A percentile compares a stretch with the other conserved stretches of the same genome.
phyloP scores from a whole-genome alignment of 192 early-diverging fungal species.

The Kappamyces sp. region DNA sequence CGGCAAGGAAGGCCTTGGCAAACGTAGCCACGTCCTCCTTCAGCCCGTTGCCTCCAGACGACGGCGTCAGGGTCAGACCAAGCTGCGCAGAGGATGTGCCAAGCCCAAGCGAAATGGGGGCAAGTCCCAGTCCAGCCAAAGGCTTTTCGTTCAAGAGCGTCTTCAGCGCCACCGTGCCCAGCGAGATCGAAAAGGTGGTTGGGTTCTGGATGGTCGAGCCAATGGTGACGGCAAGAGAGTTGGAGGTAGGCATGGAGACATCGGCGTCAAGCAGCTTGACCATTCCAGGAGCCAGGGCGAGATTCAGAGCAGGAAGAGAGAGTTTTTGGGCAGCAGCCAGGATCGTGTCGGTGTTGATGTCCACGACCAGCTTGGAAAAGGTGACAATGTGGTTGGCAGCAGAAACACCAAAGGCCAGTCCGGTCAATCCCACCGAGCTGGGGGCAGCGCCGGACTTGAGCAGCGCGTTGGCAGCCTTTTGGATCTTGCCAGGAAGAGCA shows the following conservation, averaged over 20 bases:
- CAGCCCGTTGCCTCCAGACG: conserved; percentile 20
- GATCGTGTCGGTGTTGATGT: conserved; percentile 23
- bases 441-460: conserved; percentile 14
- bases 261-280: conserved; percentile 16
- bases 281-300: conserved; percentile 15
- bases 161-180: conserved; percentile 15
- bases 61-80: not conserved
- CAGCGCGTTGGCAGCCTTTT: conserved; percentile 23
- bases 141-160: conserved; percentile 13
- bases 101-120: conserved; percentile 16
- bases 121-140: conserved; percentile 15
- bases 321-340: not conserved
- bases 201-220: conserved; percentile 21
- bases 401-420: conserved; percentile 29
- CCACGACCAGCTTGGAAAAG: conserved; percentile 33
- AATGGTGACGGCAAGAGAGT: conserved; percentile 10
- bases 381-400: conserved; percentile 26
- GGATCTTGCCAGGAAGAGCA: conserved; percentile 17
- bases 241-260: conserved; percentile 8
- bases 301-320: conserved; percentile 6
- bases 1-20: conserved; percentile 13
- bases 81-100: conserved; percentile 16
- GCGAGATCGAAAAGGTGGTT: conserved; percentile 16
- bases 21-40: conserved; percentile 17
- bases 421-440: conserved; percentile 26